Evolutionary conservation across 2,329 filamentous ascomycete genomes (phyloP), one percentile per base, ranked within the genome.

Genomic region (Ceratocystis eucalypticola): DNA sequence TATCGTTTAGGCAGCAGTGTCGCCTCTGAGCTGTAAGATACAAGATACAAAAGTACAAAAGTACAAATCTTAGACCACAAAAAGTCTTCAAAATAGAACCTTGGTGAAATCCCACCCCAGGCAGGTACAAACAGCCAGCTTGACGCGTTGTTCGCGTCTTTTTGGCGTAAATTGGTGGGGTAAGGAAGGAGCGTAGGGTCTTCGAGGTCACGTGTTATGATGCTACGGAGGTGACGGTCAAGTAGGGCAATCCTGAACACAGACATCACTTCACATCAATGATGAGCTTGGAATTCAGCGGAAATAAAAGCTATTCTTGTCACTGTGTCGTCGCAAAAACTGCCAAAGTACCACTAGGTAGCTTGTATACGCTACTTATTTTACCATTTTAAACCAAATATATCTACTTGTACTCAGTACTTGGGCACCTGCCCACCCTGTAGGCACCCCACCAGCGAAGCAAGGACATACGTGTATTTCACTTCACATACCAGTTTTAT

Each of bases 151-250:
- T 30, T 28, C 66, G 66, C 66, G 66, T 68, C 37, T 41, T 41
- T 41, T 62, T 68, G 66, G 66, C 46, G 57, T 65, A 46, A 65
- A 65, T 68, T 65, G 63, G 66, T 37, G 63, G 66, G 66, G 59
- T 62, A 62, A 30, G 3, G 17, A 62, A 30, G 3, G 17, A 59
- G 20, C 20, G 20, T 25, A 25, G 28, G 44, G 25, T 59, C 41
- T 4, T 37, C 15, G 44, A 5, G 22, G 37, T 65, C 66, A 68
- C 57, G 66, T 68, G 66, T 15, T 20, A n/a, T 3, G 17, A 10
- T 12, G 8, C 28, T 25, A 10, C n/a, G 4, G 37, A 41, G 8
- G 3, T 41, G 37, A 12, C 5, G 12, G 33, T 37, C 33, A 37
- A 8, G 7, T 10, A 37, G 33, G 37, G 37, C 37, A 41, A 41